Base-by-base conservation (phyloP, 2,329 filamentous ascomycete genomes). In the Epichloe festucae region DNA sequence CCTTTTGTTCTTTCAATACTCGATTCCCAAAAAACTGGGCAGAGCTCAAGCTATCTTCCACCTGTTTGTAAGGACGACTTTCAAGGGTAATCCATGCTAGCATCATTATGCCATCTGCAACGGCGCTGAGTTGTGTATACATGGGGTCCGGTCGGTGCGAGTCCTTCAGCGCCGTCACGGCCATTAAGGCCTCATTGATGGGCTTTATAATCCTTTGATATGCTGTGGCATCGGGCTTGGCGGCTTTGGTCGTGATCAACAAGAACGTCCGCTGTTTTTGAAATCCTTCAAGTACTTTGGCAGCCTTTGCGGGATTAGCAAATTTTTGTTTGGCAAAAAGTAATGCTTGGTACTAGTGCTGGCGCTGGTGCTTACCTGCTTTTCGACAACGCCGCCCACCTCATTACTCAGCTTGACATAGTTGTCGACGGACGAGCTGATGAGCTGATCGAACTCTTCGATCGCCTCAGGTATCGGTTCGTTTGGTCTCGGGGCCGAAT, bases 11-110 rank as follows among this genome's bases (percentile, higher is more conserved):
- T 70, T 89, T 95, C 59, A 97, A 73, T 39, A 98, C 87, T 60
- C 90, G 82, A 73, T 98, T 97, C 36, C 93, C 93, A 61, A 88
- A 96, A 72, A 95, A 95, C 66, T 97, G 85, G 41, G 90, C 88
- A 48, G 89, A 85, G 34, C 84, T 83, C 19, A 95, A 75, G 53
- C 84, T 84, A 59, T 95, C 90, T 46, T 84, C 84, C 46, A 97
- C 85, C 61, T 90, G 87, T 63, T 93, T 90, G 57, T 79, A 83
- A 2, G 93, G 93, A 64, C 89, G 89, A 56, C 73, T 77, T 49
- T 94, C 87, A 47, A 93, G 80, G 0, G 85, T 86, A 53, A 97
- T 86, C 93, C 93, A 98, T 36, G 87, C 88, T 53, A 98, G 73
- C 40, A 89, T 84, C 63, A 88, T 85, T 58, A 95, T 90, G 58